Conservation (phyloP, 2,329 filamentous ascomycete genomes). For the Apiospora arundinis region DNA sequence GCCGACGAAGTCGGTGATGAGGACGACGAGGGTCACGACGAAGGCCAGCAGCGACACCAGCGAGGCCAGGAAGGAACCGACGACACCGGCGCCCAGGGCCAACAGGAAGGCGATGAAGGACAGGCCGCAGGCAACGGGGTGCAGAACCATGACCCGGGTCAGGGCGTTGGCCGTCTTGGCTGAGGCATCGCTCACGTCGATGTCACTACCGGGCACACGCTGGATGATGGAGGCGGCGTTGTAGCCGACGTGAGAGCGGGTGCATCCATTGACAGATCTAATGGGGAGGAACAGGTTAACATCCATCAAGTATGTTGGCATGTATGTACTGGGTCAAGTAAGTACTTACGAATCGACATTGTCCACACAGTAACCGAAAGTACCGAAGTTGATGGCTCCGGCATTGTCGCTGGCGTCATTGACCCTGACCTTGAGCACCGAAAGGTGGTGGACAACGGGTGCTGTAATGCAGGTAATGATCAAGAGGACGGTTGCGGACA, state of each 20-base stretch:
- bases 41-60: conserved; percentile 56
- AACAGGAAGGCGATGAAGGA: conserved; percentile 66
- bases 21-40: conserved; percentile 50
- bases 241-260: conserved; percentile 59
- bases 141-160: conserved; percentile 66
- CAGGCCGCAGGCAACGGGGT: conserved; percentile 63
- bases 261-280: conserved; percentile 51
- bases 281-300: not conserved
- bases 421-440: conserved; percentile 55
- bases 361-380: conserved; percentile 64
- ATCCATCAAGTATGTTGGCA: not conserved
- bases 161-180: conserved; percentile 51
- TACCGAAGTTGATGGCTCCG: conserved; percentile 59
- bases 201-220: not conserved
- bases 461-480: conserved; percentile 64
- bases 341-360: not conserved
- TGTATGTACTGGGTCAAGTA: not conserved
- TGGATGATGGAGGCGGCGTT: conserved; percentile 46
- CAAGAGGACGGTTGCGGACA: conserved; percentile 61
- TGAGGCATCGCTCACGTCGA: not conserved
- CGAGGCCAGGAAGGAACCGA: conserved; percentile 51
- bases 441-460: conserved; percentile 62
- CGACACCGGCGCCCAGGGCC: conserved; percentile 56
- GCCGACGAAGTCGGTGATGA: conserved; percentile 63
- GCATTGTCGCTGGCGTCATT: conserved; percentile 46